Evolutionary conservation across 75 land plant genomes (phyloP).

Genomic region (Adiantum capillusveneris): DNA sequence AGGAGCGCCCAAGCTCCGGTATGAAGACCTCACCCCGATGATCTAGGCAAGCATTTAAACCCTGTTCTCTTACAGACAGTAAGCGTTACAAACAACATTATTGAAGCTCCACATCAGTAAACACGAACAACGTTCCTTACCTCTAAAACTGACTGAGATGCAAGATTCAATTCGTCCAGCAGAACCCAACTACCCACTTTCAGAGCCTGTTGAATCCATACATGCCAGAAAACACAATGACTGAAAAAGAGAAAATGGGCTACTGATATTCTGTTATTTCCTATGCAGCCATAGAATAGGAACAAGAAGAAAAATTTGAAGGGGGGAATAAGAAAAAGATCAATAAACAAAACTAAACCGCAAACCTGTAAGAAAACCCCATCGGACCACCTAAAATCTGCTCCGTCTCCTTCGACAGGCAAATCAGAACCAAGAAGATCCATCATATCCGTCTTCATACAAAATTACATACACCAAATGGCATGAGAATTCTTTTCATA

Average conservation of each 20-base stretch:
- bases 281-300: not conserved
- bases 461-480: not conserved
- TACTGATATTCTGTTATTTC: no score
- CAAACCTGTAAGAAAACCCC: constrained; percentile 90
- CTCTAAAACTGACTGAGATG: constrained; percentile 99
- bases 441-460: constrained; percentile 91
- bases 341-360: not conserved
- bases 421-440: constrained; percentile 96
- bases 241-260: no score
- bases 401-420: constrained; percentile 78
- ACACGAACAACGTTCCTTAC: constrained; percentile 13
- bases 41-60: constrained; percentile 92
- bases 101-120: not conserved
- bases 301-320: not conserved
- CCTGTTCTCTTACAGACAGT: constrained; percentile 51
- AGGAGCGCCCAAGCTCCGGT: constrained; percentile 74
- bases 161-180: constrained; percentile 94
- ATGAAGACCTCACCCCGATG: constrained; percentile 96
- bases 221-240: no score
- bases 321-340: not conserved
- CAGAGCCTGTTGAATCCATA: constrained; percentile 57
- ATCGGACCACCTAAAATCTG: constrained; percentile 97
- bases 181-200: constrained; percentile 92
- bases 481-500: no score
- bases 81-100: not conserved